Evolutionary conservation across 306 rosid genomes (phyloP).

Genomic region (Echinosophora koreensis): DNA sequence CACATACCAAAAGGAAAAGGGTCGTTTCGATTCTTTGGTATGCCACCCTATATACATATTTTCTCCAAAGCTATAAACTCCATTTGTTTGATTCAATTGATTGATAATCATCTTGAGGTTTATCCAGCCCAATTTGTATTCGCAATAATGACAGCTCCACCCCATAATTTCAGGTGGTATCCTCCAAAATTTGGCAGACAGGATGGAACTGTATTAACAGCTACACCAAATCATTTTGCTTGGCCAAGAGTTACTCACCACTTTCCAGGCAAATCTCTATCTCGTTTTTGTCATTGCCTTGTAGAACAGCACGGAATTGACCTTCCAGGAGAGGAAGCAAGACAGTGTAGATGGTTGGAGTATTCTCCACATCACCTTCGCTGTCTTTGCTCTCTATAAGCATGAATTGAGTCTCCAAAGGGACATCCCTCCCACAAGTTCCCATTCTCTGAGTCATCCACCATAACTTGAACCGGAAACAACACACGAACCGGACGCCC

Average conservation of each 20-base stretch:
- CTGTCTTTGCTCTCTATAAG: slow-evolving; percentile 80
- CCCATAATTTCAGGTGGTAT: slow-evolving; percentile 50
- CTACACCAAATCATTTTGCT: slow-evolving; percentile 47
- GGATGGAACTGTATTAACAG: slow-evolving; percentile 52
- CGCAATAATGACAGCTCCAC: slow-evolving; percentile 62
- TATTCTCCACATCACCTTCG: slow-evolving; percentile 57
- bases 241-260: slow-evolving; percentile 77
- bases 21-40: slow-evolving; percentile 60
- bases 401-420: slow-evolving; percentile 95
- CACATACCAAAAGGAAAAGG: slow-evolving; percentile 70
- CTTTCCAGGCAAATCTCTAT: slow-evolving; percentile 91
- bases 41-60: slow-evolving; percentile 52
- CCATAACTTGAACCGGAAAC: slow-evolving; percentile 97
- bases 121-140: slow-evolving; percentile 61
- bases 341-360: slow-evolving; percentile 78
- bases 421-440: slow-evolving; percentile 83
- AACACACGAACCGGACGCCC: slow-evolving; percentile 84
- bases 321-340: slow-evolving; percentile 97
- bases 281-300: slow-evolving; percentile 89
- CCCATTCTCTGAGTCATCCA: slow-evolving; percentile 99
- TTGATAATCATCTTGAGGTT: slow-evolving; percentile 51
- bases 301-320: slow-evolving; percentile 86
- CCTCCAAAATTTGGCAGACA: slow-evolving; percentile 53
- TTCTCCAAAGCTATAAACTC: slow-evolving; percentile 69
- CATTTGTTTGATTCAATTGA: slow-evolving; percentile 61